A percentile compares a stretch with the other conserved stretches of the same genome.
These are phyloP conservation scores for Ophiostoma sp. DNA, from an alignment of 2,329 filamentous ascomycete species.

Conservation along the genomic window DNA sequence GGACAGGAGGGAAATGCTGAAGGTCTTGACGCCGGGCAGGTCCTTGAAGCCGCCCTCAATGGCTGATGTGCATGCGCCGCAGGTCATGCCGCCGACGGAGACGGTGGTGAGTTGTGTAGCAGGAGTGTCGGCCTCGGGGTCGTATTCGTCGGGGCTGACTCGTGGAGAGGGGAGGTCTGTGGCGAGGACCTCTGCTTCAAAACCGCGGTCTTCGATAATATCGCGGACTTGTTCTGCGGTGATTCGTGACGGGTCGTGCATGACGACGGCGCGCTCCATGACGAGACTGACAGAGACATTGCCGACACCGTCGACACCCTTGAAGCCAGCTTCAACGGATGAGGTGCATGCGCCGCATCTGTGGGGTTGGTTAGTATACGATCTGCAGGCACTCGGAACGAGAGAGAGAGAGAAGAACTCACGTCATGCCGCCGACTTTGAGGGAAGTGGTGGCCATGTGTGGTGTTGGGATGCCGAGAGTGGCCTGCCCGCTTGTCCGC, in stretches of 20 bases:
- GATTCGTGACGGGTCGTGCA: conserved; percentile 74
- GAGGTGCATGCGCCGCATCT: conserved; percentile 91
- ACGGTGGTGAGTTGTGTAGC: conserved; percentile 56
- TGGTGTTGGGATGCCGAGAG: conserved; percentile 41
- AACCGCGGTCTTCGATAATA: conserved; percentile 85
- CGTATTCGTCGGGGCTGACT: conserved; percentile 34
- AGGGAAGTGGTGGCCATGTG: conserved; percentile 87
- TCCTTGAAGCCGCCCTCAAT: conserved; percentile 76
- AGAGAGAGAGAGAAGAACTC: conserved; percentile 35
- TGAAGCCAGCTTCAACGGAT: conserved; percentile 88
- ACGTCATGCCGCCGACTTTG: conserved; percentile 82
- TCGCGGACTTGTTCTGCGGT: conserved; percentile 72
- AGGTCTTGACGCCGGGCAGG: conserved; percentile 64
- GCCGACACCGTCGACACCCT: conserved; percentile 71
- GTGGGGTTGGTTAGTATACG: conserved; percentile 36
- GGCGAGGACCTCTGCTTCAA: conserved; percentile 83
- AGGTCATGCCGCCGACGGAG: conserved; percentile 83
- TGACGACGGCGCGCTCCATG: conserved; percentile 91
- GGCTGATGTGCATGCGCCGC: conserved; percentile 80
- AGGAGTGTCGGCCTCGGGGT: conserved; percentile 33
- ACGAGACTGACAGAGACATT: conserved; percentile 88
- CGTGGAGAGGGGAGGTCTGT: conserved; percentile 63
- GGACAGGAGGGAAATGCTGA: conserved; percentile 78
- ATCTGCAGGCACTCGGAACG: neutral
- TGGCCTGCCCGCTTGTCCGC: conserved; percentile 31